A percentile compares a stretch with the other conserved stretches of the same genome.
Conservation (phyloP, 2,329 filamentous ascomycete genomes). For the Hypoxylon sp. region DNA sequence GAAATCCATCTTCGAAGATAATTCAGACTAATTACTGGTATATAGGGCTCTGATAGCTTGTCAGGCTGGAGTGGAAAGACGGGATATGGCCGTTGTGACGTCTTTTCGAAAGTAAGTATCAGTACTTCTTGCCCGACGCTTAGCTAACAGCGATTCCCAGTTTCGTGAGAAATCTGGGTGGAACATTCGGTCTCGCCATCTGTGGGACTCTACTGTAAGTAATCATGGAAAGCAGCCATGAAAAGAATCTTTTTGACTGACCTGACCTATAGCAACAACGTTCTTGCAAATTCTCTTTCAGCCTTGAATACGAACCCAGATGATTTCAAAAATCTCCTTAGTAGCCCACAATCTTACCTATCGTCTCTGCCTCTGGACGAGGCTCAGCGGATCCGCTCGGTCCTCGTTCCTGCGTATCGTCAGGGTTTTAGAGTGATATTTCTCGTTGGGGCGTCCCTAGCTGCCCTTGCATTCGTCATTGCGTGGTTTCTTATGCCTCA, state of each 20-base stretch:
- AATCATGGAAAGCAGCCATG: not conserved
- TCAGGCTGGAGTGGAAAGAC: conserved; percentile 66
- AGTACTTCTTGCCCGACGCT: not conserved
- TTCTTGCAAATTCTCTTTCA: conserved; percentile 51
- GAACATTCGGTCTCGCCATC: conserved; percentile 56
- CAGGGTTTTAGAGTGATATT: conserved; percentile 56
- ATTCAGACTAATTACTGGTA: conserved; percentile 17
- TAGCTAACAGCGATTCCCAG: conserved; percentile 39
- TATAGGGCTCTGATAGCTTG: conserved; percentile 63
- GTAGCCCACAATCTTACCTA: conserved; percentile 53
- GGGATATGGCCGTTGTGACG: conserved; percentile 60
- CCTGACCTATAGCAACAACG: conserved; percentile 52
- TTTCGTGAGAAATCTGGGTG: conserved; percentile 57
- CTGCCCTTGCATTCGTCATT: conserved; percentile 54
- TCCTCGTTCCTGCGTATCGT: conserved; percentile 55
- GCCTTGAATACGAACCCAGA: conserved; percentile 44
- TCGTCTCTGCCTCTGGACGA: conserved; percentile 47
- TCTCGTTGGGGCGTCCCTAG: conserved; percentile 54
- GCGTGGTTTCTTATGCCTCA: conserved; percentile 58
- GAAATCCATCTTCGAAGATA: not conserved
- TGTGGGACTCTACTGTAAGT: conserved; percentile 56
- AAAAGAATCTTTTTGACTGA: not conserved
- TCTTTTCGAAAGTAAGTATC: conserved; percentile 57
- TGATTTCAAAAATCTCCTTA: conserved; percentile 48
- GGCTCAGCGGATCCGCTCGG: conserved; percentile 49